Evolutionary conservation across 345 rosid species (phyloP).

Genomic region (Iberis pinnata): DNA sequence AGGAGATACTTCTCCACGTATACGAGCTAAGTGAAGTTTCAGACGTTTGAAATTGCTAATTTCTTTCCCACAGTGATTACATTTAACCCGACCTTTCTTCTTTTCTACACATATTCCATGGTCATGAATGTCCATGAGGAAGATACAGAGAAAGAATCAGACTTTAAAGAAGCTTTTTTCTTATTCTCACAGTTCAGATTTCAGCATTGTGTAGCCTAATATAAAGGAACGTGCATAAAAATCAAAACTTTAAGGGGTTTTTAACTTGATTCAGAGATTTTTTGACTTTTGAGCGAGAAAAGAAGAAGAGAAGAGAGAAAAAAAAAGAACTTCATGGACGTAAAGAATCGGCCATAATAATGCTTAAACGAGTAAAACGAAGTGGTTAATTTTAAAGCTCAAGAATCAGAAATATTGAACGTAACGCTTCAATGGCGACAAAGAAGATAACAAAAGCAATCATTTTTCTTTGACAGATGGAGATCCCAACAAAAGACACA

Average conservation of each 20-base stretch:
- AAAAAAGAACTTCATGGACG: not conserved
- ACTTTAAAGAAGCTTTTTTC: constrained; percentile 8
- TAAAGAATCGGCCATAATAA: not conserved
- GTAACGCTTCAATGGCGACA: not conserved
- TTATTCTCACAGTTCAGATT: not conserved
- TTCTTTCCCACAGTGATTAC: constrained; percentile 48
- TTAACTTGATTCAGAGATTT: no score
- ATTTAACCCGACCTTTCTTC: constrained; percentile 30
- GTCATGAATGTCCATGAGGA: constrained; percentile 23
- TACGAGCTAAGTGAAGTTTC: constrained; percentile 46
- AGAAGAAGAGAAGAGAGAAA: no score
- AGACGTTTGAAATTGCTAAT: constrained; percentile 28
- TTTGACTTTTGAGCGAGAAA: no score
- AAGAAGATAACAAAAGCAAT: not conserved
- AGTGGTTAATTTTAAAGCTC: not conserved
- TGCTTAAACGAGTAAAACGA: not conserved
- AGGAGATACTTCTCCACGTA: constrained; percentile 32
- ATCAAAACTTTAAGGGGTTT: not conserved
- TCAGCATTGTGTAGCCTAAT: no score
- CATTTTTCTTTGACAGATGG: not conserved
- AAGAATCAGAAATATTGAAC: not conserved
- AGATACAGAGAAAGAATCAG: constrained; percentile 8
- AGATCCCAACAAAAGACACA: not conserved
- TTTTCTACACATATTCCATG: constrained; percentile 33
- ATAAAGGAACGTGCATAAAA: not conserved